phyloP scores from a whole-genome alignment of 2,329 filamentous ascomycete species.

The Alternaria viburni region DNA sequence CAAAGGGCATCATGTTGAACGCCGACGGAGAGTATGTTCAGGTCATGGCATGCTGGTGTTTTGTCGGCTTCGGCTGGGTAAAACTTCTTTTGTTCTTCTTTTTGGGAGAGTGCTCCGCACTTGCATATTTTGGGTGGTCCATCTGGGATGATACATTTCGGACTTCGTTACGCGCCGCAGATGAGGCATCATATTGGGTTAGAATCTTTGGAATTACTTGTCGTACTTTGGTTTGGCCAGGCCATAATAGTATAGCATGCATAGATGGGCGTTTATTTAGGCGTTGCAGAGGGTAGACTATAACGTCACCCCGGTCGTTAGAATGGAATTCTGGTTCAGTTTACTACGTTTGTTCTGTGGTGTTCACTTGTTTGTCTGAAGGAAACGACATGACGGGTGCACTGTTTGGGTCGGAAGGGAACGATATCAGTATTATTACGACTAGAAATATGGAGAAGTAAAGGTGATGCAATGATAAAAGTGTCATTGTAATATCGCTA shows the following conservation, averaged over 20 bases:
- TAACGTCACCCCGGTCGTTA: background rate
- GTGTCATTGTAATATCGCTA: background rate
- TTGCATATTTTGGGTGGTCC: background rate
- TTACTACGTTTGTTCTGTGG: background rate
- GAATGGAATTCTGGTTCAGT: background rate
- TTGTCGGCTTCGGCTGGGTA: background rate
- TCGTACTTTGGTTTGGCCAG: background rate
- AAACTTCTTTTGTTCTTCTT: background rate
- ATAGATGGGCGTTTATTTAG: background rate
- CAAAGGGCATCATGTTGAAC: constrained; percentile 94
- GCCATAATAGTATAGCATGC: background rate
- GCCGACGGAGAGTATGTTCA: constrained; percentile 97
- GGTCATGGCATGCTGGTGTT: constrained; percentile 69
- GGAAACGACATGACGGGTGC: background rate
- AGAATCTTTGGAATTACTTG: background rate
- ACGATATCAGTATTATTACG: background rate
- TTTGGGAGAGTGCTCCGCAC: background rate
- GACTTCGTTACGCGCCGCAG: background rate
- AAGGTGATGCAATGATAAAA: background rate
- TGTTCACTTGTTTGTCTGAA: background rate
- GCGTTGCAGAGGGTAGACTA: background rate
- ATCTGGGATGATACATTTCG: background rate
- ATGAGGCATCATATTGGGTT: background rate
- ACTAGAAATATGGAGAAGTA: background rate
- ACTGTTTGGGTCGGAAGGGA: background rate